Percentiles rank a stretch among this genome's conserved stretches.
Evolutionary conservation across 805 yeast species (phyloP).

Genomic region (Babjeviella inositovora): DNA sequence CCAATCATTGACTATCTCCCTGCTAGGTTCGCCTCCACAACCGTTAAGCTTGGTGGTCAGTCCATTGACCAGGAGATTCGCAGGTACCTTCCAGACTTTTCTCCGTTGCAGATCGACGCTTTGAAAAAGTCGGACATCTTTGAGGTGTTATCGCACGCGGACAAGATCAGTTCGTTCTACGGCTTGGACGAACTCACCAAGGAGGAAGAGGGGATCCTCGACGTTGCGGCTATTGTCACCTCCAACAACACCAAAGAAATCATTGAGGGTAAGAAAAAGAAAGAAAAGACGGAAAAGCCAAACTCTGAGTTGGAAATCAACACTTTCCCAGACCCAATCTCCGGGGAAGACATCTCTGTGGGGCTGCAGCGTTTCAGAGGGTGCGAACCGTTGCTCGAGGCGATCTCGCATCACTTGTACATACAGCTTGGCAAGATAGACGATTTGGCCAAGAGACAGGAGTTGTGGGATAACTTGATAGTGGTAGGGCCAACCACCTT

Average conservation of each 20-base stretch:
- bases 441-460: slow-evolving; percentile 60
- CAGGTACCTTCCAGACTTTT: slow-evolving; percentile 40
- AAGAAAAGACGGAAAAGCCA: slow-evolving; percentile 16
- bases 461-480: slow-evolving; percentile 71
- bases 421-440: slow-evolving; percentile 37
- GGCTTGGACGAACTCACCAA: slow-evolving; percentile 31
- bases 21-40: slow-evolving; percentile 33
- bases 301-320: slow-evolving; percentile 68
- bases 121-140: slow-evolving; percentile 62
- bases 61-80: slow-evolving; percentile 38
- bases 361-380: slow-evolving; percentile 90
- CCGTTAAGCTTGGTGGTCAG: slow-evolving; percentile 44
- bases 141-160: slow-evolving; percentile 66
- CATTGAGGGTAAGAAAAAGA: slow-evolving; percentile 44
- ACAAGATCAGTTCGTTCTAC: slow-evolving; percentile 42
- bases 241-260: slow-evolving; percentile 62
- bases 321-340: slow-evolving; percentile 39
- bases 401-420: slow-evolving; percentile 37
- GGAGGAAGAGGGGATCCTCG: slow-evolving; percentile 61
- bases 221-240: slow-evolving; percentile 80
- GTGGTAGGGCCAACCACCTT: slow-evolving; percentile 65
- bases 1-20: slow-evolving; percentile 68
- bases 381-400: slow-evolving; percentile 36
- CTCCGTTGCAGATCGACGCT: slow-evolving; percentile 45
- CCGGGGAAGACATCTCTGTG: slow-evolving; percentile 42